Base-by-base conservation (phyloP, 2,329 filamentous ascomycete species). In the Penicillium sp. region DNA sequence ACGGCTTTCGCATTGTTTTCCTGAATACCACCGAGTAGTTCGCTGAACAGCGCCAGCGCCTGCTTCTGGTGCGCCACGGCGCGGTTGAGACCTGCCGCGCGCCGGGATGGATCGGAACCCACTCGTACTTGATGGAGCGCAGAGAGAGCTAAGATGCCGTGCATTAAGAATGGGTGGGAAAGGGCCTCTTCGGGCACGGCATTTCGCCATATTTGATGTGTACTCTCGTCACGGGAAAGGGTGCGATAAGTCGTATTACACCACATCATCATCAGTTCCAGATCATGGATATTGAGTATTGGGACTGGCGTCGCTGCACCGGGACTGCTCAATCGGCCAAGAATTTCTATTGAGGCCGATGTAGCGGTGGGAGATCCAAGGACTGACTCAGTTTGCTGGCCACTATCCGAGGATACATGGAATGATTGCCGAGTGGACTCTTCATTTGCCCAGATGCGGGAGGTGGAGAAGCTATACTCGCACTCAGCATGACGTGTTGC, bases 251-350 rank as follows among this genome's bases (percentile, higher is more conserved):
- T 77, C 11, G 69, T 57, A 53, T 71, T 73, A 50, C 69, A 72
- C 72, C 72, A 74, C 22, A 74, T 70, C 63, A 74, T 69, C 61
- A 76, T 77, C 26, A 78, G 71, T 61, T 78, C 80, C 48, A 76
- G 66, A 56, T 81, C 76, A 43, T 76, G 69, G 21, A 81, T 61
- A 54, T 80, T 79, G 9, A 81, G 65, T 33, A 76, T 71, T 16
- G 72, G 63, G 10, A 52, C 39, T 4, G 64, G 54, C 19, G 56
- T 49, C 14, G 53, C 52, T 8, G 59, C 33, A 27, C 37, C 43
- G 7, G 60, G 56, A 16, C 56, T 64, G 31, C 59, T 57, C 2
- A 69, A 59, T 39, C 62, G 59, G 8, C 64, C 60, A 9, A 71
- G 53, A 8, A 70, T 58, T 16, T 61, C 66, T 13, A 71, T 48